phyloP scores from a whole-genome alignment of 2,329 filamentous ascomycete genomes.

The Xylaria digitata region DNA sequence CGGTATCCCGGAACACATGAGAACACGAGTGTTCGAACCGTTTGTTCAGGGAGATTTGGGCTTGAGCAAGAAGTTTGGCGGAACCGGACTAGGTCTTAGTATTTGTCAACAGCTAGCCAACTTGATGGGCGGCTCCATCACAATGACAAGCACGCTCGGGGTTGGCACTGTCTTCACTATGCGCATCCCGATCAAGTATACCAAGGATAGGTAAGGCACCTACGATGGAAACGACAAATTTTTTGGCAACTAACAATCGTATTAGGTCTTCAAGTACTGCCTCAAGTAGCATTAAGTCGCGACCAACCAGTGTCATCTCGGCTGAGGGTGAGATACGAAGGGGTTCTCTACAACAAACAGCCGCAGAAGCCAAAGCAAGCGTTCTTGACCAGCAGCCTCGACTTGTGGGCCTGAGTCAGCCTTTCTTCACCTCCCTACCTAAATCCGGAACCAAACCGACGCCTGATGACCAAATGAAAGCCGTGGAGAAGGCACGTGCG shows the following conservation, averaged over 20 bases:
- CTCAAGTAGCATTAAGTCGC: constrained; percentile 64
- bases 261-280: constrained; percentile 64
- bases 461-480: constrained; percentile 71
- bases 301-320: constrained; percentile 60
- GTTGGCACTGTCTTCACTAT: constrained; percentile 85
- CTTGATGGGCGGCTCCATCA: constrained; percentile 84
- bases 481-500: constrained; percentile 73
- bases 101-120: constrained; percentile 89
- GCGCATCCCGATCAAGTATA: constrained; percentile 81
- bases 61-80: constrained; percentile 88
- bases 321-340: constrained; percentile 54
- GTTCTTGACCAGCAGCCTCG: constrained; percentile 77
- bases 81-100: constrained; percentile 86
- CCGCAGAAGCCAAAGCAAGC: constrained; percentile 53
- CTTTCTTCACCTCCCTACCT: constrained; percentile 74
- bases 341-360: constrained; percentile 48
- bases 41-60: constrained; percentile 94
- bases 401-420: constrained; percentile 82
- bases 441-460: constrained; percentile 49
- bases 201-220: constrained; percentile 70
- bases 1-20: constrained; percentile 82
- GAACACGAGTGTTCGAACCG: constrained; percentile 88
- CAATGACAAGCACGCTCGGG: constrained; percentile 76
- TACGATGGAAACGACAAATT: neutral
- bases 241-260: constrained; percentile 14